Evolutionary conservation across 2,329 filamentous ascomycete species (phyloP), one percentile per base, ranked within the genome.

Genomic region (Chaetomium globosum): DNA sequence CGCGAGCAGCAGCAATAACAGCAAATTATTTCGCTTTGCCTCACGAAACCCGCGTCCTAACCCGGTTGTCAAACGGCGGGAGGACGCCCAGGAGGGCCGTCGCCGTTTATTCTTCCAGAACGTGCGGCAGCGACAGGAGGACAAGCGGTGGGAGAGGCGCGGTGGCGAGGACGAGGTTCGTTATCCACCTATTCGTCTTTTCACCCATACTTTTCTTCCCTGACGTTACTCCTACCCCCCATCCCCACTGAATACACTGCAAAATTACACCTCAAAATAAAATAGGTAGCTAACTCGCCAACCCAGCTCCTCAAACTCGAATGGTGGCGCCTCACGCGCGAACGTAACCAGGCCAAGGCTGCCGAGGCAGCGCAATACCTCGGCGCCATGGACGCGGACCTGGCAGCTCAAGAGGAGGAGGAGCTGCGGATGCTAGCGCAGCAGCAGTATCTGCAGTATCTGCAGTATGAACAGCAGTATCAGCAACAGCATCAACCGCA

Each of bases 101-200:
- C 81, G 90, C 55, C 84, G 85, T 36, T 79, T 89, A 63, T 94
- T 94, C 71, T 78, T 94, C 65, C 85, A 87, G 73, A 89, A 83
- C 59, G 87, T 90, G 21, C 81, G 85, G 65, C 83, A 86, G 71
- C 82, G 84, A 49, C 79, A 82, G 2, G 85, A 89, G 51, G 85
- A 90, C 31, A 83, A 79, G 71, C 78, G 79, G 26, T 89, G 87
- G 82, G 80, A 84, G 71, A 79, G 82, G 59, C 79, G 87, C 69
- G 86, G 87, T 30, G 86, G 87, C 2, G 87, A 89, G 71, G 86
- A 88, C 70, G 83, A 85, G 75, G 81, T 83, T 71, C 28, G 75
- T 53, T 61, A 55, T 7, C 16, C 5, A 43, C 13, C 36, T 36
- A 16, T n/a, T 19, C 16, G 19, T 43, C 19, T 7, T 43, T 36